Percentiles rank a stretch among this genome's conserved stretches.
Evolutionary conservation across 2,329 filamentous ascomycete species (phyloP).

Genomic region (Sclerotinia glacialis): DNA sequence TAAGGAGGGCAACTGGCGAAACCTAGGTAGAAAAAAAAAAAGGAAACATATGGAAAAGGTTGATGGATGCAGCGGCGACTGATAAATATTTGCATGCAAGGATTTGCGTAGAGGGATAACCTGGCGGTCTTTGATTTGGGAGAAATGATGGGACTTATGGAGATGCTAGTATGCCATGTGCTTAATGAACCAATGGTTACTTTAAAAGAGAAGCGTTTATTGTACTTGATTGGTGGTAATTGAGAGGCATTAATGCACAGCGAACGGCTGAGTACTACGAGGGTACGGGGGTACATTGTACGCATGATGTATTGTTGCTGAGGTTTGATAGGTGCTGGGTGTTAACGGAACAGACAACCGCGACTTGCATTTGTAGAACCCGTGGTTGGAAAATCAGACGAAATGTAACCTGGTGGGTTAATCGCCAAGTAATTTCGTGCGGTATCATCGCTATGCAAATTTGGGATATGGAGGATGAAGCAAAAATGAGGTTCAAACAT

Average conservation of each 20-base stretch:
- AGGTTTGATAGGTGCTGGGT: slow-evolving; percentile 10
- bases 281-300: slow-evolving; percentile 14
- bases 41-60: background rate
- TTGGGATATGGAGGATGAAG: slow-evolving; percentile 3
- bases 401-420: background rate
- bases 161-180: slow-evolving; percentile 17
- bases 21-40: background rate
- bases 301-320: slow-evolving; percentile 11
- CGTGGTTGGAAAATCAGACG: background rate
- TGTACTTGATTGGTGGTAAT: slow-evolving; percentile 8
- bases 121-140: slow-evolving; percentile 21
- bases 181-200: slow-evolving; percentile 16
- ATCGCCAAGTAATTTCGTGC: slow-evolving; percentile 1
- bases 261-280: slow-evolving; percentile 7
- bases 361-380: slow-evolving; percentile 3
- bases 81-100: slow-evolving; percentile 12
- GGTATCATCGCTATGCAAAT: background rate
- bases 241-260: background rate
- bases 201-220: background rate
- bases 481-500: background rate
- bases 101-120: slow-evolving; percentile 21
- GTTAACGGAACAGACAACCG: slow-evolving; percentile 6
- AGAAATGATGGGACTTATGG: slow-evolving; percentile 14
- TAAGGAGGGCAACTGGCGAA: background rate
- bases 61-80: slow-evolving; percentile 13